Evolutionary conservation across 2,329 filamentous ascomycete genomes (phyloP), one percentile per base, ranked within the genome.

Genomic region (Mycogone perniciosa): DNA sequence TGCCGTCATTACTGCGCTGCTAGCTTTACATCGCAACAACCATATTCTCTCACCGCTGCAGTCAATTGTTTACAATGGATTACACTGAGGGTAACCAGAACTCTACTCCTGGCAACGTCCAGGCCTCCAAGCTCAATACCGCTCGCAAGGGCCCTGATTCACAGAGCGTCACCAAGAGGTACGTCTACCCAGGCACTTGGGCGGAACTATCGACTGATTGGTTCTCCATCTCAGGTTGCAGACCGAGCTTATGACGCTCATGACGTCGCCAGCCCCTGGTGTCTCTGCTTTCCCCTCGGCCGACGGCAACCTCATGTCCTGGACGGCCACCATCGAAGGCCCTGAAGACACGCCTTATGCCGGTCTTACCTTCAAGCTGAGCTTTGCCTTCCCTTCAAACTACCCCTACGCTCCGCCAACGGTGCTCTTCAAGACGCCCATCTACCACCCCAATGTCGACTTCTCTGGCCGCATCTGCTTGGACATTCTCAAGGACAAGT

Each of bases 361-460:
- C 35, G 83, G 83, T 58, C 81, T 97, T 48, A 88, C 82, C 44
- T 86, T 99, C 74, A 97, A 96, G 76, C 87, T 99, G 59, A 86
- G 84, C 60, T 92, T 99, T 67, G 79, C 83, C 44, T 99, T 97
- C 71, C 90, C 92, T 7, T 76, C 81, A 61, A 96, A 92, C 74
- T 99, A 99, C 67, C 93, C 93, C 7, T 96, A 96, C 69, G 81
- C 85, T 1, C 82, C 93, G 26, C 93, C 93, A 0, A 89, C 86
- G 2, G 93, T 99, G 13, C 80, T 96, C 53, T 99, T 96, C 83
- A 95, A 91, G 76, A 99, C 95, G 6, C 93, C 93, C 35, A 96
- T 99, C 72, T 99, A 97, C 77, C 93, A 99, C 71, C 93, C 93
- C 48, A 99, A 99, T 63, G 89, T 99, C 61, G 93, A 99, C 73